These are phyloP conservation scores for Fomitopsis pulvina DNA, from an alignment of 768 basidiomycete genomes.

Conservation along the genomic window DNA sequence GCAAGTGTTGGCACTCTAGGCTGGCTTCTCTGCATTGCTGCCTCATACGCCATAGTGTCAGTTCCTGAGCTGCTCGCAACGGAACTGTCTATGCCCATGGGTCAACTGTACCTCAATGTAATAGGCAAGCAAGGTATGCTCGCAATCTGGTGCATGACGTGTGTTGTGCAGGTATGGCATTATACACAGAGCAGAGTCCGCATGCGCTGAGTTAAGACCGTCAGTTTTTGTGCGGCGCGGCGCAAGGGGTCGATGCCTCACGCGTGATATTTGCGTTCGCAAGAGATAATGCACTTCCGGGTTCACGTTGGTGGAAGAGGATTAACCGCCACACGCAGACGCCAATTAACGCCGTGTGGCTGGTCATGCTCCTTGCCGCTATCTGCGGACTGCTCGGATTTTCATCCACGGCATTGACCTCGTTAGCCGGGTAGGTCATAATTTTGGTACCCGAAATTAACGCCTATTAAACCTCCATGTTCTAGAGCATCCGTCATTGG, in stretches of 20 bases:
- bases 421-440: conserved; percentile 51
- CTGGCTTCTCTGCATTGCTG: conserved; percentile 55
- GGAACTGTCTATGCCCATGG: conserved; percentile 57
- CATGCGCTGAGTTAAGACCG: neutral
- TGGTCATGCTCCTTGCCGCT: conserved; percentile 49
- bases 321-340: conserved; percentile 56
- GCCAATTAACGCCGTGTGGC: conserved; percentile 71
- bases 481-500: conserved; percentile 62
- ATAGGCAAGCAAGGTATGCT: conserved; percentile 67
- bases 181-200: neutral
- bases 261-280: conserved; percentile 71
- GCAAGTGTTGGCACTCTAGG: conserved; percentile 50
- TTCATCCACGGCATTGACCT: conserved; percentile 51
- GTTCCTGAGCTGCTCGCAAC: conserved; percentile 44
- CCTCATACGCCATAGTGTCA: conserved; percentile 55
- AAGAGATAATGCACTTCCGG: conserved; percentile 64
- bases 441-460: neutral
- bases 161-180: conserved; percentile 43
- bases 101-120: conserved; percentile 57
- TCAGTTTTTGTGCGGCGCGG: conserved; percentile 64
- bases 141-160: conserved; percentile 61
- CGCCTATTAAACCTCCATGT: neutral
- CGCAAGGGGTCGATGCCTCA: conserved; percentile 68
- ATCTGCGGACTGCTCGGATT: conserved; percentile 62
- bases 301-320: conserved; percentile 60